Evolutionary conservation across 495 filamentous ascomycete species (phyloP).

Genomic region (Lepraria neglecta): DNA sequence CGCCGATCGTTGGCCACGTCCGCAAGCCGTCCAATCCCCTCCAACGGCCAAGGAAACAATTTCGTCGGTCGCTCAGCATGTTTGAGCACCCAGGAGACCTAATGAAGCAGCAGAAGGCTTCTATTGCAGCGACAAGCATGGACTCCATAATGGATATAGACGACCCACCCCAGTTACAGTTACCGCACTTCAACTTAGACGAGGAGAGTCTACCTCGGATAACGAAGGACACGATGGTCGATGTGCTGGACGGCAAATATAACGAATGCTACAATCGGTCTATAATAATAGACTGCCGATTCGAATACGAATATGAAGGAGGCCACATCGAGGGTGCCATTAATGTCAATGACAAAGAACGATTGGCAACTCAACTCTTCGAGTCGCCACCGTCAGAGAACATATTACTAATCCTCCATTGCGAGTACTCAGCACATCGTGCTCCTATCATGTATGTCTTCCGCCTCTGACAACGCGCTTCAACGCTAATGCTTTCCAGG

Average conservation of each 20-base stretch:
- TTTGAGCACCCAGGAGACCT: constrained; percentile 87
- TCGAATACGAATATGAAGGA: constrained; percentile 97
- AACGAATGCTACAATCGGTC: constrained; percentile 64
- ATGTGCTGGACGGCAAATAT: constrained; percentile 83
- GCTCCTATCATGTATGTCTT: constrained; percentile 76
- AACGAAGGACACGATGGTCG: constrained; percentile 65
- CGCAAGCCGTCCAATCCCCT: constrained; percentile 66
- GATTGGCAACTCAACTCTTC: constrained; percentile 73
- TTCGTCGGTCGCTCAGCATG: constrained; percentile 91
- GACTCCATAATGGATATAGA: constrained; percentile 73
- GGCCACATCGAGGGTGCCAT: constrained; percentile 89
- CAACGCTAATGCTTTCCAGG: constrained; percentile 33
- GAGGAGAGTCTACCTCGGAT: constrained; percentile 85
- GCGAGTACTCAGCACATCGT: constrained; percentile 95
- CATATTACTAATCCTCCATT: constrained; percentile 87
- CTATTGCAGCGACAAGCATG: constrained; percentile 48
- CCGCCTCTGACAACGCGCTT: background rate
- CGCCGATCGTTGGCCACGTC: constrained; percentile 61
- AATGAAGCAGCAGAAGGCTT: constrained; percentile 61
- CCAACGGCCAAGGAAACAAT: constrained; percentile 76
- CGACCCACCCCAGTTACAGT: constrained; percentile 58
- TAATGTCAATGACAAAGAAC: constrained; percentile 94
- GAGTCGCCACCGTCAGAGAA: constrained; percentile 48
- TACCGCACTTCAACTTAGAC: constrained; percentile 80
- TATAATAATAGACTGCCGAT: constrained; percentile 89